Base-by-base conservation (phyloP, 768 basidiomycete genomes). In the Cytidiella melzeri region DNA sequence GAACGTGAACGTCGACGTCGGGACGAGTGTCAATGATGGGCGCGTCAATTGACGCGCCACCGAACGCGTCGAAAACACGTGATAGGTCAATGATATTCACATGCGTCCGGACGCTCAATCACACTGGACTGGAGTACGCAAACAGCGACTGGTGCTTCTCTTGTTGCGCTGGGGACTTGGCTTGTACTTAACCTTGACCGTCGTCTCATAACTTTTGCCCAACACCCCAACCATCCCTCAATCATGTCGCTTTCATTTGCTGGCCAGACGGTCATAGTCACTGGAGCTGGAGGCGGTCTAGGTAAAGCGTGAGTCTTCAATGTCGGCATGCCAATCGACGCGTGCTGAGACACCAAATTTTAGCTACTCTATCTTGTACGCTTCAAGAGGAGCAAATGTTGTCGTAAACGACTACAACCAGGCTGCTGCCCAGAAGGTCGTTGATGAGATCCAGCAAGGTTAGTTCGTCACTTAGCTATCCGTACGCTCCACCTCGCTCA, bases 351-450 rank as follows among this genome's bases (percentile, higher is more conserved):
- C 12, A n/a, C 20, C n/a, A 9, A 28, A 44, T 11, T 13, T 47
- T 62, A 92, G 94, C 6, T 95, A 98, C 69, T 88, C 93, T 1
- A 72, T 90, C 43, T 74, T 94, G 55, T 97, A 92, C 65, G 94
- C 92, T n/a, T 80, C 88, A 9, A 77, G 92, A 45, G 95, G 94
- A 5, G 94, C 95, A 7, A 91, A 89, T 56, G 81, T 98, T 46
- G 90, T 98, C 51, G 90, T 98, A 38, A 98, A 97, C 61, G 96
- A 98, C 64, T 86, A 98, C 62, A 92, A 87, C 58, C 76, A 73
- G 28, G 81, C 81, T 46, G 87, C 91, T 23, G 94, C 94, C 3
- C 87, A 95, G 67, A 87, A 84, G 58, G 91, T 98, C 20, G 94
- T 94, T 5, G 84, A 89, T 55, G 84, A 94, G 69, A 94, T 98